Evolutionary conservation across 1,284 basidiomycete species (phyloP).

Genomic region (Microstroma glucosiphilum): DNA sequence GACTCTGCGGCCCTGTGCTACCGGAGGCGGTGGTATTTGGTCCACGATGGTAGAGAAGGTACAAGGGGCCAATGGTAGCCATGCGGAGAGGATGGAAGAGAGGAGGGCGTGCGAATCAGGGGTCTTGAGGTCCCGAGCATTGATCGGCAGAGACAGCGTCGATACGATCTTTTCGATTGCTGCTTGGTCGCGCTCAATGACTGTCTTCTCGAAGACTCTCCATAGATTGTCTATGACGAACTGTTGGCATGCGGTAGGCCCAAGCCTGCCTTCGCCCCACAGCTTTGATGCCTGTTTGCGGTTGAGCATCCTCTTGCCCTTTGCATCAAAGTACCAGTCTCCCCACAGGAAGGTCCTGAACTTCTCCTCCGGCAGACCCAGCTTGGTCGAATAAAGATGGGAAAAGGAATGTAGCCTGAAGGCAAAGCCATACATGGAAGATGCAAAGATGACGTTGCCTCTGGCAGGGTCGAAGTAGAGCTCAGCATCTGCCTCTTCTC

Average conservation of each 20-base stretch:
- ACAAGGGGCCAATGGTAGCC: conserved; percentile 88
- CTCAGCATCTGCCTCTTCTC: conserved; percentile 61
- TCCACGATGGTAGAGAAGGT: conserved; percentile 90
- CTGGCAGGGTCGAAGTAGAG: conserved; percentile 94
- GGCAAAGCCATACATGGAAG: conserved; percentile 95
- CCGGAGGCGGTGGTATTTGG: conserved; percentile 76
- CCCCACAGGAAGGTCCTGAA: conserved; percentile 89
- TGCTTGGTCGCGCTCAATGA: conserved; percentile 56
- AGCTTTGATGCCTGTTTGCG: conserved; percentile 64
- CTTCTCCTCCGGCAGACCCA: conserved; percentile 83
- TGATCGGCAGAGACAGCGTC: conserved; percentile 74
- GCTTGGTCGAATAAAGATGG: conserved; percentile 80
- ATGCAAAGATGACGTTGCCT: conserved; percentile 95
- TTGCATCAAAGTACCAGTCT: conserved; percentile 93
- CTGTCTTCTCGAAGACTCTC: conserved; percentile 66
- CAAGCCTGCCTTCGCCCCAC: not conserved
- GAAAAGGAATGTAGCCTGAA: conserved; percentile 92
- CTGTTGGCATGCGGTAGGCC: conserved; percentile 54
- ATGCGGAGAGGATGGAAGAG: conserved; percentile 83
- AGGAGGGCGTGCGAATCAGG: conserved; percentile 83
- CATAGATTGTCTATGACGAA: conserved; percentile 96
- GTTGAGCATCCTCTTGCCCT: conserved; percentile 86
- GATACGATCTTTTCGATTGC: conserved; percentile 75
- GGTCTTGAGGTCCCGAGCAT: conserved; percentile 79
- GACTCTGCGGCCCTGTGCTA: conserved; percentile 75